phyloP scores from a whole-genome alignment of 73 alveolate species.

The Uronychia binucleata region DNA sequence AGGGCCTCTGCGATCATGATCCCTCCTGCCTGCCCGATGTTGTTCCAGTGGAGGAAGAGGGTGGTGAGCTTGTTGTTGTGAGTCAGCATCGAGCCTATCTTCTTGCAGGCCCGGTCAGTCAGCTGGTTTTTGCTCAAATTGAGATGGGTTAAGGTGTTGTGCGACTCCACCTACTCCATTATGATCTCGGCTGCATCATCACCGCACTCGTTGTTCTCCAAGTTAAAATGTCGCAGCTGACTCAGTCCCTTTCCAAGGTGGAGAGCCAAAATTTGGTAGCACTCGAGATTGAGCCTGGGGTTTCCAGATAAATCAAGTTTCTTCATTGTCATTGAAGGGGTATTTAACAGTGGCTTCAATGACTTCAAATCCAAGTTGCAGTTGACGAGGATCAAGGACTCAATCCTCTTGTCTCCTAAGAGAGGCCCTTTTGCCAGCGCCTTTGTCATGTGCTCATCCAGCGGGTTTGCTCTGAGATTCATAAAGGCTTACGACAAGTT shows the following conservation, averaged over 20 bases:
- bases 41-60: constrained; percentile 37
- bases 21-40: background rate
- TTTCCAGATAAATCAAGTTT: background rate
- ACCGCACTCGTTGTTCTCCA: background rate
- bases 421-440: background rate
- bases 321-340: background rate
- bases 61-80: constrained; percentile 37
- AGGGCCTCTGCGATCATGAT: background rate
- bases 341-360: background rate
- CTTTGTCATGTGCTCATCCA: background rate
- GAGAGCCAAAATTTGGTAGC: background rate
- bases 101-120: constrained; percentile 30
- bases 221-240: background rate
- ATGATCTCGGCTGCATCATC: background rate
- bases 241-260: background rate
- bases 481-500: background rate
- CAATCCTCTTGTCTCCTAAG: background rate
- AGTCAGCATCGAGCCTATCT: constrained; percentile 24
- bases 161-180: background rate
- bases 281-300: background rate
- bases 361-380: background rate
- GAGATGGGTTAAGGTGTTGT: background rate
- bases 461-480: background rate
- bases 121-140: background rate
- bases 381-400: background rate